These are phyloP conservation scores for Yarrowia sp. DNA, from an alignment of 805 yeast species.

Conservation along the genomic window DNA sequence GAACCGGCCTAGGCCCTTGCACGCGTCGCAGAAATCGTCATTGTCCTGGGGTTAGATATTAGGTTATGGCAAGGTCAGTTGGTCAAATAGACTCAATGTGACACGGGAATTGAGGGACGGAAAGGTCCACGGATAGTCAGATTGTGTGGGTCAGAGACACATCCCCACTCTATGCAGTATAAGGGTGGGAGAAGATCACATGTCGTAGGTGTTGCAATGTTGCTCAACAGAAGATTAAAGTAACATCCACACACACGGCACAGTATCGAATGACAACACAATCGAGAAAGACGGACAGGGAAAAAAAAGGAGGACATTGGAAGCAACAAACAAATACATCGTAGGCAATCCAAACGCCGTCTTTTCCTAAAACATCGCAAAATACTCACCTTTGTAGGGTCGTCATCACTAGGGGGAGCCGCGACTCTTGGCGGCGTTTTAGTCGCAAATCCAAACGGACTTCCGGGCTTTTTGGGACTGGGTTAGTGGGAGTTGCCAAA, in stretches of 20 bases:
- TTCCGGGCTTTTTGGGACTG: constrained; percentile 49
- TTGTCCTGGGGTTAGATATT: constrained; percentile 54
- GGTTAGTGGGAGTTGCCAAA: constrained; percentile 36
- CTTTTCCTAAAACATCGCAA: neutral
- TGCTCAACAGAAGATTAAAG: no score
- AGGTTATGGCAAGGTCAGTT: neutral
- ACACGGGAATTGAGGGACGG: neutral
- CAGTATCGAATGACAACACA: no score
- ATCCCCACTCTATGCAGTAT: no score
- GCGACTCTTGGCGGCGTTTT: constrained; percentile 39
- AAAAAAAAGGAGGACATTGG: no score
- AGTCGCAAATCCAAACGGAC: constrained; percentile 56
- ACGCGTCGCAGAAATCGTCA: constrained; percentile 89
- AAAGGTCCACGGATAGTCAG: no score
- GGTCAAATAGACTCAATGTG: constrained; percentile 6
- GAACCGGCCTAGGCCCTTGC: constrained; percentile 88
- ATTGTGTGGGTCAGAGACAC: no score
- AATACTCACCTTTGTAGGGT: constrained; percentile 32
- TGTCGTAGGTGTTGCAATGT: no score
- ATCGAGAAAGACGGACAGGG: no score
- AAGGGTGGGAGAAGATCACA: no score
- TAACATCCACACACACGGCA: no score
- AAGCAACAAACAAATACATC: no score
- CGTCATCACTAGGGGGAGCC: constrained; percentile 37
- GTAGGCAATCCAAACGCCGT: no score